Evolutionary conservation across 2,329 filamentous ascomycete genomes (phyloP).

Genomic region (Aaosphaeria arxii): DNA sequence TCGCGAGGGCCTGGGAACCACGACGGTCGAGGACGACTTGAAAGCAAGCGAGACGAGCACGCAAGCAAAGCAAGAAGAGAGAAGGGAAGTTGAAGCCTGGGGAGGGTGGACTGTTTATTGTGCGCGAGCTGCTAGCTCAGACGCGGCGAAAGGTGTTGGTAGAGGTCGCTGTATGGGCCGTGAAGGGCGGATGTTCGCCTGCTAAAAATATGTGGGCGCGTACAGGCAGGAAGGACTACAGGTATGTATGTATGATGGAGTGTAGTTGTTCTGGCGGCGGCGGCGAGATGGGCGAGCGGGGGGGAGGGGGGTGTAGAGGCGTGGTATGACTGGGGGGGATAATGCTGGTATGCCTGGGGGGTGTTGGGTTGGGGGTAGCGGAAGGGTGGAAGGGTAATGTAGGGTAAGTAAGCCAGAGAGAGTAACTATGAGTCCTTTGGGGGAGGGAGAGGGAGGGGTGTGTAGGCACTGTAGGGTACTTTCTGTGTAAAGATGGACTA

Average conservation of each 20-base stretch:
- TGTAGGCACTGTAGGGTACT: background rate
- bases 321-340: background rate
- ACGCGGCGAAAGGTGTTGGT: conserved; percentile 9
- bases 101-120: conserved; percentile 29
- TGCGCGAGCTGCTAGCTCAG: conserved; percentile 29
- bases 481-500: no score
- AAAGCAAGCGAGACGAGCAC: conserved; percentile 19
- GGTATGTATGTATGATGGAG: background rate
- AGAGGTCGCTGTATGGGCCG: background rate
- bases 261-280: conserved; percentile 1
- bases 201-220: conserved; percentile 29
- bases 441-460: background rate
- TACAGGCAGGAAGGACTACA: conserved; percentile 3
- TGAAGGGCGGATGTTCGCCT: conserved; percentile 7
- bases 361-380: background rate
- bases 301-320: background rate
- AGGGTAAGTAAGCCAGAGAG: no score
- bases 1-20: background rate
- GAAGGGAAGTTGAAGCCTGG: conserved; percentile 19
- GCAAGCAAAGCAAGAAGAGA: conserved; percentile 1
- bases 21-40: conserved; percentile 11
- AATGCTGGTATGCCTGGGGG: background rate
- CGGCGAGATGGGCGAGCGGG: background rate
- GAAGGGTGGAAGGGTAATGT: no score
- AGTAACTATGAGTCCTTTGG: background rate